Percentiles rank a stretch among this genome's conserved stretches.
Conservation (phyloP, 2,329 filamentous ascomycete species). For the Cercospora janseana region DNA sequence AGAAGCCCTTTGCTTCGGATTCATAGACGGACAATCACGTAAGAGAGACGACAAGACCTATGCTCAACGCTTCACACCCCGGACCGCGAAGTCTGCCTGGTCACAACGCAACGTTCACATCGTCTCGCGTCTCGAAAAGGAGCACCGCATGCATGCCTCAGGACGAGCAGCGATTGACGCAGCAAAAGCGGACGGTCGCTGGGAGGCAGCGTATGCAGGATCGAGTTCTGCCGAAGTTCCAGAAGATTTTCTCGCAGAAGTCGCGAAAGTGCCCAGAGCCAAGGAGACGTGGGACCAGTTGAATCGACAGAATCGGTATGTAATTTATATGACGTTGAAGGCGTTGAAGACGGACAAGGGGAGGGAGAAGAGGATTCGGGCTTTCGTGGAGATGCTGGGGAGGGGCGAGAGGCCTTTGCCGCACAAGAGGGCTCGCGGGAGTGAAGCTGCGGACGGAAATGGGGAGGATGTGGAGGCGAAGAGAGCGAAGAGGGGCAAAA, state of each 20-base stretch:
- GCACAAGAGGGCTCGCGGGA: conserved; percentile 14
- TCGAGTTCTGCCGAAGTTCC: conserved; percentile 50
- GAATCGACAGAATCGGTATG: conserved; percentile 48
- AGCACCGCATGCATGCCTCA: conserved; percentile 51
- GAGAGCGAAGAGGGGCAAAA: background rate
- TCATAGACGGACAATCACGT: conserved; percentile 60
- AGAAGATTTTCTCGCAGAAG: conserved; percentile 49
- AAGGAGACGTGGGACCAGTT: conserved; percentile 46
- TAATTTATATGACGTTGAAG: conserved; percentile 48
- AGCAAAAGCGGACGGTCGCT: conserved; percentile 58
- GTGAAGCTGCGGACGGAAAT: background rate
- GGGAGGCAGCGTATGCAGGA: conserved; percentile 57
- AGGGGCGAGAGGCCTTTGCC: conserved; percentile 20
- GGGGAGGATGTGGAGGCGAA: background rate
- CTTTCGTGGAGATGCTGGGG: conserved; percentile 30
- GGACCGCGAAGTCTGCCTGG: conserved; percentile 56
- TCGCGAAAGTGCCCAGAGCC: conserved; percentile 41
- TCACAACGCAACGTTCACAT: conserved; percentile 59
- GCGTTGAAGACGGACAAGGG: conserved; percentile 39
- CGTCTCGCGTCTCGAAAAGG: conserved; percentile 45
- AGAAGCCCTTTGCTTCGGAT: conserved; percentile 59
- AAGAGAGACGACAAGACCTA: conserved; percentile 50
- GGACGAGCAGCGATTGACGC: conserved; percentile 54
- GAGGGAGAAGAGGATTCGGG: conserved; percentile 42
- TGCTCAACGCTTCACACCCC: conserved; percentile 59